A percentile compares a stretch with the other conserved stretches of the same genome.
These are phyloP conservation scores for Amanita rimosa DNA, from an alignment of 768 basidiomycete species.

Conservation along the genomic window DNA sequence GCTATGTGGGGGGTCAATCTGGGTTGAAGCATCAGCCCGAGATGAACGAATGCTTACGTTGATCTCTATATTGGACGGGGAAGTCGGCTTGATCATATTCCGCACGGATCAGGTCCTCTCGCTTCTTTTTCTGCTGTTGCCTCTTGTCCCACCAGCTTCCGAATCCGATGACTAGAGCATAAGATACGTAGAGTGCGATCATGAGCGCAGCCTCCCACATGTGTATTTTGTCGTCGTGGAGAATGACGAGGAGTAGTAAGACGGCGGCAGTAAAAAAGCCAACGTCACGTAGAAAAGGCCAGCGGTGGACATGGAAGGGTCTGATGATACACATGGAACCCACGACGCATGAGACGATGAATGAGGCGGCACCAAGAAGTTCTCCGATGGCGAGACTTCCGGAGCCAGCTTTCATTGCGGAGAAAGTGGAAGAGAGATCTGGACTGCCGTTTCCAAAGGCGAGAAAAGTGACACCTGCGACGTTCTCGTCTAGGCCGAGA, in stretches of 20 bases:
- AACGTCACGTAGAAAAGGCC: constrained; percentile 86
- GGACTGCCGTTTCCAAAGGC: constrained; percentile 98
- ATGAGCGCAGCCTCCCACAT: constrained; percentile 65
- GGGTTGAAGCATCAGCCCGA: background rate
- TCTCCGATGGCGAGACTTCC: constrained; percentile 92
- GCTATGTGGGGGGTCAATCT: constrained; percentile 5
- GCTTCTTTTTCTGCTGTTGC: constrained; percentile 30
- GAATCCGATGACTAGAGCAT: constrained; percentile 66
- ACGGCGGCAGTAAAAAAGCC: constrained; percentile 89
- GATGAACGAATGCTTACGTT: constrained; percentile 30
- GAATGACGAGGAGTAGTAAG: constrained; percentile 57
- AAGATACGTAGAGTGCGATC: constrained; percentile 62
- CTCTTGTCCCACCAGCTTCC: constrained; percentile 70
- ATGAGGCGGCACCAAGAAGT: constrained; percentile 87
- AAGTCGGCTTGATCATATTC: constrained; percentile 47
- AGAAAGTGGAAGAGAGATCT: constrained; percentile 93
- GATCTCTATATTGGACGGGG: constrained; percentile 47
- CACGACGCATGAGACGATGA: constrained; percentile 93
- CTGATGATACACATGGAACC: constrained; percentile 98
- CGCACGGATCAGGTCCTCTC: constrained; percentile 42
- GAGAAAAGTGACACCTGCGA: constrained; percentile 93
- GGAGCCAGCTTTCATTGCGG: constrained; percentile 77
- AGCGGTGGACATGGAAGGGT: constrained; percentile 75
- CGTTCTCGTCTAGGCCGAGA: constrained; percentile 82
- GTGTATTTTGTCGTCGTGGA: constrained; percentile 65